Base-by-base conservation (phyloP, 1,284 basidiomycete species). In the Inonotus obliquus region DNA sequence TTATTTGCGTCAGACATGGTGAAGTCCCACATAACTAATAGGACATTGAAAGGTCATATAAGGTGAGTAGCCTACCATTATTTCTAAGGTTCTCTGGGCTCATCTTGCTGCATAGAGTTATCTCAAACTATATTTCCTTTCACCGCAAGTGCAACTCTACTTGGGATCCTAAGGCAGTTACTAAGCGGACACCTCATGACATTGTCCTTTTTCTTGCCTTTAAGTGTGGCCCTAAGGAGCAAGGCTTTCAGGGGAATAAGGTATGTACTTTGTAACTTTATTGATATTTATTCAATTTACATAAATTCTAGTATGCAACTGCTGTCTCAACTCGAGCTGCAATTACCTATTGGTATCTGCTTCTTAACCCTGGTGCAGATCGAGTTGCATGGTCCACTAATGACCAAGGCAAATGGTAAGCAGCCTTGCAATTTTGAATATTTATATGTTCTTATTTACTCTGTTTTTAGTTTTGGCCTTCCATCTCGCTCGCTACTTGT, bases 291-390 rank as follows among this genome's bases (percentile, higher is more conserved):
- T 41, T 32, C n/a, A 59, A 58, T 17, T 57, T 37, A 21, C 27
- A 19, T 45, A 4, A 14, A 44, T 13, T 44, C 19, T 14, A 70
- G 67, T 68, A 52, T 63, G 45, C 67, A 21, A 70, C 68, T 17
- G 68, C 68, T 13, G 61, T 70, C 27, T 68, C 68, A 0, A 67
- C 66, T 32, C 65, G 67, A 14, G 69, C 69, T 11, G 68, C 68
- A 11, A 60, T 69, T n/a, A 65, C 65, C 6, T 63, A 63, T 32
- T 68, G 64, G 64, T 69, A 65, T 45, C 49, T 48, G 3, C 37
- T 38, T 10, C 32, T 65, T 9, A 56, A 62, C 4, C 66, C 67
- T 13, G n/a, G 64, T 57, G 64, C 41, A 66, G 52, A 66, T 59
- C 49, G 47, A 60, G 9, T 57, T 27, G 65, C 67, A 27, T 69